A percentile compares a stretch with the other conserved stretches of the same genome.
phyloP scores from a whole-genome alignment of 805 yeast species.

The Kazachstania bromeliacearum region DNA sequence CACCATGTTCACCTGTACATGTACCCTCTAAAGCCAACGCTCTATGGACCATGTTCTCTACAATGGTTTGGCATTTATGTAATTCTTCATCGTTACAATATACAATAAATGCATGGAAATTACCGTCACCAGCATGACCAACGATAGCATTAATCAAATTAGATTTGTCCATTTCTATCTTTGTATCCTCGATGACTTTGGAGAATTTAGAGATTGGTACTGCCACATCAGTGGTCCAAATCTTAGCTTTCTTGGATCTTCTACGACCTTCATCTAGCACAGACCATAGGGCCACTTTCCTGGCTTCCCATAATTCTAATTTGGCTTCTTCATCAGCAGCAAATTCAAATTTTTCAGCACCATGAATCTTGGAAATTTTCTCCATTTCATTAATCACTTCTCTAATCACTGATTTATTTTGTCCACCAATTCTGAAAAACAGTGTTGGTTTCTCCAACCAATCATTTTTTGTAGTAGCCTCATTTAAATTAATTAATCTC shows the following conservation, averaged over 20 bases:
- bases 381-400: slow-evolving; percentile 41
- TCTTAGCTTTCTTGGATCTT: slow-evolving; percentile 39
- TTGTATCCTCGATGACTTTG: slow-evolving; percentile 50
- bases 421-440: slow-evolving; percentile 55
- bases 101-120: slow-evolving; percentile 60
- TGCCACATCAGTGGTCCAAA: slow-evolving; percentile 76
- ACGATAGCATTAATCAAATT: slow-evolving; percentile 50
- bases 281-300: slow-evolving; percentile 62
- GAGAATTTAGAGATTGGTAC: slow-evolving; percentile 68
- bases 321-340: slow-evolving; percentile 57
- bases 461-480: slow-evolving; percentile 38
- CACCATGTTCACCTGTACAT: slow-evolving; percentile 81
- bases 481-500: slow-evolving; percentile 51
- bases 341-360: slow-evolving; percentile 49
- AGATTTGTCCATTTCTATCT: slow-evolving; percentile 45
- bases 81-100: slow-evolving; percentile 45
- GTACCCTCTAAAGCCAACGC: slow-evolving; percentile 73
- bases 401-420: slow-evolving; percentile 32
- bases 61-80: slow-evolving; percentile 38
- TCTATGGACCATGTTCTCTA: slow-evolving; percentile 51
- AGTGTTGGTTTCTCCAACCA: slow-evolving; percentile 56
- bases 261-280: slow-evolving; percentile 55
- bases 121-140: slow-evolving; percentile 83
- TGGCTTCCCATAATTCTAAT: slow-evolving; percentile 62
- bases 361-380: slow-evolving; percentile 43